Evolutionary conservation across 805 yeast species (phyloP), one percentile per base, ranked within the genome.

Genomic region (Saturnispora galanensis): DNA sequence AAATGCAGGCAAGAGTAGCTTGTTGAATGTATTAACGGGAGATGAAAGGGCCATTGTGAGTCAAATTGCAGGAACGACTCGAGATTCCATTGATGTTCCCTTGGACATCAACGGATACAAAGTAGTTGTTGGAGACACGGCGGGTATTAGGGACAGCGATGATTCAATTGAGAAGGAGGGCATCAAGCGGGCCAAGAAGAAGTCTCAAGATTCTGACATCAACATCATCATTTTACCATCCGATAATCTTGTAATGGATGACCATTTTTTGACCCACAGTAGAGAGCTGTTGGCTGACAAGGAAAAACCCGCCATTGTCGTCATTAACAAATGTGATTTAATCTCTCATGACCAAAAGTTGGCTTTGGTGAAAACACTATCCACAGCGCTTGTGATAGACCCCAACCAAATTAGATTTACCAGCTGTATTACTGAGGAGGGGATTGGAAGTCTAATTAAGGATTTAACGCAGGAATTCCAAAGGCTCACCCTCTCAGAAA

Each of bases 1-100:
- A 1, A 93, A 93, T 61, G 96, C 96, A 1, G 98, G 98, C 0
- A 93, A 93, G 58, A 88, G 96, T 3, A 85, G 96, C 1, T 63
- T 93, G 10, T 62, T 93, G 42, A 93, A 93, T 56, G 56, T 65
- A n/a, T 60, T 93, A 7, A 86, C 89, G 0, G 72, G 79, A 47
- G 76, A 83, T 17, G 94, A 88, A 17, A 83, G 87, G 13, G 94
- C 96, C 0, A 87, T 93, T 33, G 97, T 93, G 1, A 86, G 96
- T 57, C 79, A 79, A 33, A 75, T 84, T 5, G 95, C 95, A 2
- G 98, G 98, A 0, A 93, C 98, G 0, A 93, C 98, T 0, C 70
- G 98, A 55, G 98, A 93, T 56, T 66, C 85, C 0, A 74, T 93
- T 18, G 94, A 88, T 52, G 76, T 87, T 2, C 84, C 87, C 0